Base-by-base conservation (phyloP, 768 basidiomycete species). In the Tremella yokohamensis region DNA sequence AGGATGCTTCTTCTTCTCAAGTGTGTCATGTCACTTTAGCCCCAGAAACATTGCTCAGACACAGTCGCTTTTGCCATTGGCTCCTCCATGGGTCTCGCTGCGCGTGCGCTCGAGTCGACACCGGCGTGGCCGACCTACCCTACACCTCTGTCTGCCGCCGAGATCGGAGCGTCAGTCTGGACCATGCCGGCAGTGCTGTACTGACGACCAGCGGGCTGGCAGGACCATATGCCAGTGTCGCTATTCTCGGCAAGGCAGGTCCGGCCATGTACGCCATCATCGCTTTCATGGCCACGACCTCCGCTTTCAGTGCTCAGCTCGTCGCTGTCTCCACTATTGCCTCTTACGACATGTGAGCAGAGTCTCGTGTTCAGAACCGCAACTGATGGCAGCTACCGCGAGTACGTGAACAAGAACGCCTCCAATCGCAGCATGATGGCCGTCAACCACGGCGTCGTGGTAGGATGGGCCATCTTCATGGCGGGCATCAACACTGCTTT, bases 61-160 rank as follows among this genome's bases (percentile, higher is more conserved):
- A 8, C 44, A 39, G 18, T 25, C 22, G 26, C n/a, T 1, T 37
- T 37, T 44, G 80, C 78, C 0, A 81, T 83, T 56, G 81, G 79
- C 6, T 80, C 79, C 0, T 76, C 77, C 19, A 70, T 79, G 44
- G 80, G 80, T 18, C 74, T 81, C 13, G 73, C 79, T 48, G 79
- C 79, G 0, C 68, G 73, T 45, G 77, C 70, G 75, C 47, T 81
- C 74, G 12, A 52, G 65, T 79, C 44, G 63, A 73, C 48, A 64
- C 82, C 82, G 1, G 75, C 70, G 34, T 84, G 83, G 62, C 83
- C 83, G 2, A 84, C 83, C 0, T 84, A 80, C 63, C 78, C 83
- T 39, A 34, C 29, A 34, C 29, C 29, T 11, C 11, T 34, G 29
- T 34, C 29, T 34, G 29, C 29, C 29, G 29, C 29, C 4, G 29